phyloP scores from a whole-genome alignment of 306 rosid species.

The Begonia masoniana region DNA sequence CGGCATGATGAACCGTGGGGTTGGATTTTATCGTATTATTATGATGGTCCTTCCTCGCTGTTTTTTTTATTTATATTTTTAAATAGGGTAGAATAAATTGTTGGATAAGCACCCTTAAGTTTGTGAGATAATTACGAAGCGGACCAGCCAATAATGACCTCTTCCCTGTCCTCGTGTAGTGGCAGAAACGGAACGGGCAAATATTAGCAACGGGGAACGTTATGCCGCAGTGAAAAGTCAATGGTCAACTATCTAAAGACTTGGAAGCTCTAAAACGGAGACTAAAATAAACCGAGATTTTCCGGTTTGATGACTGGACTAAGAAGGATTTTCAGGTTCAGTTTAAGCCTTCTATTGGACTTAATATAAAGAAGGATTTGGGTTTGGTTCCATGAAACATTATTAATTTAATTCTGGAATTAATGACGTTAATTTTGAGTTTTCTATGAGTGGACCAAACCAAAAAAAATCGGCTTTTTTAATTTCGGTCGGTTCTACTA shows the following conservation, averaged over 20 bases:
- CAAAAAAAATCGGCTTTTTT: too few relatives aligned
- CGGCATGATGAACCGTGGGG: slow-evolving; percentile 51
- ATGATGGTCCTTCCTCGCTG: slow-evolving; percentile 30
- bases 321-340: too few relatives aligned
- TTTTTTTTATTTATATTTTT: slow-evolving; percentile 24
- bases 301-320: too few relatives aligned
- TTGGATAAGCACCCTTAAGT: slow-evolving; percentile 1
- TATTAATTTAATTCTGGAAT: too few relatives aligned
- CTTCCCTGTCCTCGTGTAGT: background rate
- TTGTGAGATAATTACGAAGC: slow-evolving; percentile 3
- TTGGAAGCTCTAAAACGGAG: too few relatives aligned
- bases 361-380: too few relatives aligned
- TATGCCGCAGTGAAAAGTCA: background rate
- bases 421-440: too few relatives aligned
- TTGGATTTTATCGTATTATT: slow-evolving; percentile 28
- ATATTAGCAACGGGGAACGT: background rate
- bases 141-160: slow-evolving; percentile 4
- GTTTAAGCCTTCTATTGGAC: too few relatives aligned
- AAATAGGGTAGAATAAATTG: slow-evolving; percentile 7
- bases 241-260: background rate
- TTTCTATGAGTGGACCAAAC: too few relatives aligned
- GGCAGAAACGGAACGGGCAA: slow-evolving; percentile 35
- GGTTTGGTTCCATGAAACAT: too few relatives aligned
- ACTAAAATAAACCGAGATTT: too few relatives aligned
- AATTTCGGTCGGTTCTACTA: too few relatives aligned